Base-by-base conservation (phyloP, 768 basidiomycete genomes). In the Phlegmacium glaucopus region DNA sequence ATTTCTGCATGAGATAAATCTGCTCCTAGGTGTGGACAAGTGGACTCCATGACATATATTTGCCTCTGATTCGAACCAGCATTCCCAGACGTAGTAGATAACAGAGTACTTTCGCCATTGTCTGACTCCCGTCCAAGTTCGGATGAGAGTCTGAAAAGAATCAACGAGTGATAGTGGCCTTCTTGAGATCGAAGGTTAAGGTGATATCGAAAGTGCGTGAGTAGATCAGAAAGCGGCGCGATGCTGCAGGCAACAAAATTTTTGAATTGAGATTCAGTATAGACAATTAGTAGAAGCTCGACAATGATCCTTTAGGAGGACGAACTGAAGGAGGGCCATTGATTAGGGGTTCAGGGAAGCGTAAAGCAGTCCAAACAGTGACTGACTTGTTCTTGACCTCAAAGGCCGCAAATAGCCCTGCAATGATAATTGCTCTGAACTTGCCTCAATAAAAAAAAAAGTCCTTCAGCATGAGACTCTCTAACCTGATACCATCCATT, bases 1-100 rank as follows among this genome's bases (percentile, higher is more conserved):
- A 87, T 85, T 34, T 87, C 85, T 1, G 86, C 87, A 68, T 89
- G 85, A 11, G 83, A 85, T 64, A 90, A 72, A 46, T 90, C 87
- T 16, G 87, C 87, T 3, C 87, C 87, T 7, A 90, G 73, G 67
- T 91, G 89, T 4, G 88, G 88, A 61, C 88, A 90, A 9, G 74
- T 78, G 4, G 85, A 79, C 63, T 90, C 87, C 87, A 91, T 90
- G 7, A 79, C 80, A 59, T 89, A 90, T 10, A 90, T 69, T 54
- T 87, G 76, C 13, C 60, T 61, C 39, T 62, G 55, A 16, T 53
- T 11, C n/a, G 60, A 28, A 42, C 57, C 34, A 29, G 45, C 49
- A 11, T 39, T 52, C 6, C 45, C 16, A 27, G 32, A 42, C 7
- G 26, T 48, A n/a, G 16, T 43, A 16, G 18, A 40, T 50, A 13